Evolutionary conservation across 148 eudicot genomes (phyloP).

Genomic region (Vaccinium darrowii): DNA sequence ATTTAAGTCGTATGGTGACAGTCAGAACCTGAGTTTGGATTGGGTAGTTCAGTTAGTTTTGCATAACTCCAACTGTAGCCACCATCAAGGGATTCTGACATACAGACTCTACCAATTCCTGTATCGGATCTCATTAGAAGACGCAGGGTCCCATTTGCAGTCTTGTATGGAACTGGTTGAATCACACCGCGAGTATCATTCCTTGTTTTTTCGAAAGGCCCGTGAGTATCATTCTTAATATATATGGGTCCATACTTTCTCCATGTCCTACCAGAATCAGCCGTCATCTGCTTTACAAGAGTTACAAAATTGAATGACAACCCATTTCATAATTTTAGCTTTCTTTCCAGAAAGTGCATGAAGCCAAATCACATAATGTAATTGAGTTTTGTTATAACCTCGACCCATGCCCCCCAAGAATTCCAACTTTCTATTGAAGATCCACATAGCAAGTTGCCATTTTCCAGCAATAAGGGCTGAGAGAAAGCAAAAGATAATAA

Average conservation of each 20-base stretch:
- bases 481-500: conserved; percentile 1
- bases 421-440: conserved; percentile 99
- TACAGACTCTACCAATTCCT: conserved; percentile 57
- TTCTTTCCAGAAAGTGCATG: neutral
- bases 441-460: conserved; percentile 83
- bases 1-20: neutral
- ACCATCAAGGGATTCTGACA: conserved; percentile 86
- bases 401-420: conserved; percentile 98
- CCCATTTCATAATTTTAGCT: neutral
- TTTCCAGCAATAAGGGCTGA: conserved; percentile 78
- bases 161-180: conserved; percentile 93
- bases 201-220: conserved; percentile 23
- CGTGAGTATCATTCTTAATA: conserved; percentile 28
- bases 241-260: conserved; percentile 88
- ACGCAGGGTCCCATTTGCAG: conserved; percentile 68
- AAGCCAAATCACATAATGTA: neutral
- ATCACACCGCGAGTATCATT: conserved; percentile 45
- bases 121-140: conserved; percentile 69
- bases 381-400: conserved; percentile 41
- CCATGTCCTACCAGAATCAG: conserved; percentile 87
- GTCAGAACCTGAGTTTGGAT: conserved; percentile 91
- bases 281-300: conserved; percentile 49
- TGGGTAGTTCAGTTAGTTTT: conserved; percentile 68
- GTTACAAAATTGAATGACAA: conserved; percentile 11
- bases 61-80: conserved; percentile 81